Evolutionary conservation across 192 early-diverging fungal species (phyloP).

Genomic region (Entrophospora sp.): DNA sequence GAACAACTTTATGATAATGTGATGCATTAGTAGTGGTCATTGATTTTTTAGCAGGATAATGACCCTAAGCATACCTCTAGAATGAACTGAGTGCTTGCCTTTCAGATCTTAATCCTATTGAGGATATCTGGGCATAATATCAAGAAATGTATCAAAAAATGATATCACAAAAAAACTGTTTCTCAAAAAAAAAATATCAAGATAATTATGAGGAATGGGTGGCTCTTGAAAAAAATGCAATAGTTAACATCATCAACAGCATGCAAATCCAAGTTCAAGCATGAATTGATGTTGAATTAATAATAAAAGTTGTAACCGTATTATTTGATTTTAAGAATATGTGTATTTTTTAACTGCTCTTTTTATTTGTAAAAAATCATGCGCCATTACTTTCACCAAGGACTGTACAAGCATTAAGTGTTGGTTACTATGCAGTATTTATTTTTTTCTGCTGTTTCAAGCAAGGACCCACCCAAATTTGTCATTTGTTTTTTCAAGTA

Average conservation of each 20-base stretch:
- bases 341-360: not conserved
- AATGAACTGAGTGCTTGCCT: not conserved
- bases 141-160: not conserved
- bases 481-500: too few relatives aligned
- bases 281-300: not conserved
- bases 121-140: too few relatives aligned
- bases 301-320: not conserved
- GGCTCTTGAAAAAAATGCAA: not conserved
- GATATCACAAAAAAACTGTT: not conserved
- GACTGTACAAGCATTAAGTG: too few relatives aligned
- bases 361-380: not conserved
- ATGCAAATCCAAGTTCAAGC: not conserved
- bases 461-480: too few relatives aligned
- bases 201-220: not conserved
- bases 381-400: not conserved
- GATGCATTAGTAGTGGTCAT: not conserved
- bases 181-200: not conserved
- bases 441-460: too few relatives aligned
- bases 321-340: not conserved
- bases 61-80: not conserved
- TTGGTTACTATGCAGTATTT: too few relatives aligned
- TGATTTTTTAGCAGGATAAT: not conserved
- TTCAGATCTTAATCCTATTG: slow-evolving; percentile 8
- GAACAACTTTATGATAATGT: not conserved
- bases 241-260: not conserved